Base-by-base conservation (phyloP, 1,139 yeast genomes). In the Lodderomyces pseudojiufengensis region DNA sequence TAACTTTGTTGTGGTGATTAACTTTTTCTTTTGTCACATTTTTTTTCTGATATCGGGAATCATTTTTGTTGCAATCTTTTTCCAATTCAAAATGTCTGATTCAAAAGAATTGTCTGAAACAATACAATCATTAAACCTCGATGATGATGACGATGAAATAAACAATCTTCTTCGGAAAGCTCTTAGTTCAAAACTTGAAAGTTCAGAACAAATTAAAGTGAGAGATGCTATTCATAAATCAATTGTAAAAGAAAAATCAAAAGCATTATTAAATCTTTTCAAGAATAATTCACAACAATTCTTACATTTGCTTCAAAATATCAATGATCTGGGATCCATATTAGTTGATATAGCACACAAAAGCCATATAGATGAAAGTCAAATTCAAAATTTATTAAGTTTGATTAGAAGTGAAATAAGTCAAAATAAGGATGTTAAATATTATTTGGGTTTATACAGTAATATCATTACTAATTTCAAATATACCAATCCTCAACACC, bases 401-500 rank as follows among this genome's bases (percentile, higher is more conserved):
- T 35, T 31, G 4, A 35, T 52, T 14, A 44, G 46, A 34, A 37
- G 31, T 13, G 33, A 41, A 8, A 36, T 54, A 35, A 48, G 42
- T 31, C 22, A 23, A 14, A 23, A 22, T 23, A 34, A 38, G 10
- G 14, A 28, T n/a, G 11, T 15, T 2, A 28, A 25, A 5, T 47
- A 45, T 33, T 53, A 48, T 33, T 36, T 55, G 25, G 31, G 33
- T 2, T 16, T 43, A 8, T 44, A 44, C 25, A 41, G 37, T 27
- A 34, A 45, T 10, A 27, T 44, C 11, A 37, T 43, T 10, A 32
- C 42, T 3, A 51, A 50, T 29, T 59, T 58, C 29, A 46, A 51
- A 3, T 29, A 48, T 5, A 31, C 39, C 4, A 48, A 49, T 31
- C 52, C 55, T 7, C 49, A 50, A 15, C 66, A 62, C 40, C 32